Base-by-base conservation (phyloP, 2,329 filamentous ascomycete species). In the Fusarium miscanthi region DNA sequence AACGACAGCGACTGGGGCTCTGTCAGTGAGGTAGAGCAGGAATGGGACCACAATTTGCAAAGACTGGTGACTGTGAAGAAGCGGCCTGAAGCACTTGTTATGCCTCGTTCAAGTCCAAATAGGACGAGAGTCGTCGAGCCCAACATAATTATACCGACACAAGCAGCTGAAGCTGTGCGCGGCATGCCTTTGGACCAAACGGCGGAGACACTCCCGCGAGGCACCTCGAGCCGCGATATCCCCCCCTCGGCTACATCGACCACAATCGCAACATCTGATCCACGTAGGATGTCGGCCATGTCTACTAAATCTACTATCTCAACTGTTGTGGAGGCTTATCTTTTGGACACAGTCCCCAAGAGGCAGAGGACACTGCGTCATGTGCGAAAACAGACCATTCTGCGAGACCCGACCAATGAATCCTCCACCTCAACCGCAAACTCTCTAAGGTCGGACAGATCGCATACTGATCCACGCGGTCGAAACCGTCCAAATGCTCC, bases 1-100 rank as follows among this genome's bases (percentile, higher is more conserved):
- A 57, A 89, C 78, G 89, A 92, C 76, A 89, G 88, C 45, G 86
- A 88, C 77, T 91, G 88, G 88, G 82, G 79, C 56, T 82, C 83
- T 37, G 78, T 80, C 35, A 83, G 79, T 72, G 85, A 88, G 70
- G 84, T 85, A 37, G 86, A 86, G 70, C 81, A 84, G 78, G 87
- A 89, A 81, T 89, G 87, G 86, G 86, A 90, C 72, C 81, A 85
- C 68, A 86, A 87, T 78, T 79, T 87, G 42, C 82, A 84, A 74
- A 85, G 86, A 80, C 85, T 87, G 83, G 87, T 88, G 45, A 85
- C 82, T 23, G 84, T 89, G 33, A 85, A 84, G 72, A 89, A 86
- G 74, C 84, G 80, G 75, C 81, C 76, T 60, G 78, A 78, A 43
- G 72, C 78, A 45, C 71, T 76, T 33, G 78, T 77, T 41, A 66